Conservation (phyloP, 1,284 basidiomycete genomes). For the Ceratobasidium sp. region DNA sequence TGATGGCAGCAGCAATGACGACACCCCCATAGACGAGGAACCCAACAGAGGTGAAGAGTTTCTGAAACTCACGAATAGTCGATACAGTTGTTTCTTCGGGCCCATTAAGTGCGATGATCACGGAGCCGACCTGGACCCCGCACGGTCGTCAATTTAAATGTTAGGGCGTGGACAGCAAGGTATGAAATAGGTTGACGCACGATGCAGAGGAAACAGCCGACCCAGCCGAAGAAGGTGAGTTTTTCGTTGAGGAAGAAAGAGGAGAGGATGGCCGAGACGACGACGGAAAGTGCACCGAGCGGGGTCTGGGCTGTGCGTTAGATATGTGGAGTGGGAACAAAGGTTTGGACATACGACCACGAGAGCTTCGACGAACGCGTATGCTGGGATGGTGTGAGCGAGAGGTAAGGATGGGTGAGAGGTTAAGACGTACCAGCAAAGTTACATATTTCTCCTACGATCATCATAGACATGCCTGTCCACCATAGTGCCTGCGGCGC, state of each 20-base stretch:
- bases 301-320: slow-evolving; percentile 72
- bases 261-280: slow-evolving; percentile 93
- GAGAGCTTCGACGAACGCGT: slow-evolving; percentile 91
- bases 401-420: slow-evolving; percentile 53
- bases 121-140: slow-evolving; percentile 77
- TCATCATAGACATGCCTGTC: slow-evolving; percentile 78
- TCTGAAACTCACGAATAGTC: slow-evolving; percentile 75
- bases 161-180: background rate
- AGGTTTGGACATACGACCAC: slow-evolving; percentile 74
- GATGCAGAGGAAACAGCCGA: slow-evolving; percentile 91
- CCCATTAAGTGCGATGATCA: slow-evolving; percentile 78
- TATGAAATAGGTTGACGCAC: slow-evolving; percentile 60
- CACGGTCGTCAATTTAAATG: background rate
- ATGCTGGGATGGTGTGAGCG: slow-evolving; percentile 64
- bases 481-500: slow-evolving; percentile 80
- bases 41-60: slow-evolving; percentile 87
- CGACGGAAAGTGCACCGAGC: slow-evolving; percentile 95
- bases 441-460: slow-evolving; percentile 75
- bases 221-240: slow-evolving; percentile 92
- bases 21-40: slow-evolving; percentile 85
- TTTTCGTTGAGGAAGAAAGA: slow-evolving; percentile 94
- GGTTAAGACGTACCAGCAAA: slow-evolving; percentile 72
- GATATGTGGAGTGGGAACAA: slow-evolving; percentile 44
- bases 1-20: slow-evolving; percentile 72
- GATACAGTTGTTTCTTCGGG: slow-evolving; percentile 65